phyloP scores from a whole-genome alignment of 192 early-diverging fungal genomes.

The Coemansia biformis region DNA sequence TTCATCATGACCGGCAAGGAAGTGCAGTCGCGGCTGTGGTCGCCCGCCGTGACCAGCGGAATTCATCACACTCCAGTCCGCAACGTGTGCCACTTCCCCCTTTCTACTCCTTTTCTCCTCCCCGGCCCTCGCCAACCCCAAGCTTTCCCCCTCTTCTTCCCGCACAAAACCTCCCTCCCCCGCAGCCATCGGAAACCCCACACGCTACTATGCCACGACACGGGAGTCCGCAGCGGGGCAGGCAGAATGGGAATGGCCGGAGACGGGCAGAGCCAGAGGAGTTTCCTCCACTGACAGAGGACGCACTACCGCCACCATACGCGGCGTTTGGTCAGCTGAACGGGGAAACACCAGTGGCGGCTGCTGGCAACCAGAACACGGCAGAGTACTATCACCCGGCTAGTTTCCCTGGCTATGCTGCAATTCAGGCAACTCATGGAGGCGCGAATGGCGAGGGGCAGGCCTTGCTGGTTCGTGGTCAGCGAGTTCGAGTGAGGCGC shows the following conservation, averaged over 20 bases:
- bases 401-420: conserved; percentile 44
- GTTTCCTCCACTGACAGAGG: conserved; percentile 26
- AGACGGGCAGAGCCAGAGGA: conserved; percentile 5
- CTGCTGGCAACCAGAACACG: background rate
- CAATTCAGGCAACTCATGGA: conserved; percentile 25
- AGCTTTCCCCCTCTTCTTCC: no score
- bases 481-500: background rate
- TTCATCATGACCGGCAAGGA: no score
- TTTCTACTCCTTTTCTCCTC: no score
- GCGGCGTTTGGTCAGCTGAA: background rate
- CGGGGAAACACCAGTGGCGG: background rate
- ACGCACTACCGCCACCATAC: conserved; percentile 11
- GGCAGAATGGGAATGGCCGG: background rate
- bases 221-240: conserved; percentile 1
- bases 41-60: no score
- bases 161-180: no score
- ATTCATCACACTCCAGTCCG: no score
- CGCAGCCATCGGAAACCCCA: background rate
- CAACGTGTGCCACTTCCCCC: no score
- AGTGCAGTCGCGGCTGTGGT: no score
- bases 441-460: no score
- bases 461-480: conserved; percentile 13
- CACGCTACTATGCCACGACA: conserved; percentile 4
- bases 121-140: no score
- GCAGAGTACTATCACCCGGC: conserved; percentile 42